A percentile compares a stretch with the other conserved stretches of the same genome.
phyloP scores from a whole-genome alignment of 306 rosid genomes.

The Fragaria iinumae region DNA sequence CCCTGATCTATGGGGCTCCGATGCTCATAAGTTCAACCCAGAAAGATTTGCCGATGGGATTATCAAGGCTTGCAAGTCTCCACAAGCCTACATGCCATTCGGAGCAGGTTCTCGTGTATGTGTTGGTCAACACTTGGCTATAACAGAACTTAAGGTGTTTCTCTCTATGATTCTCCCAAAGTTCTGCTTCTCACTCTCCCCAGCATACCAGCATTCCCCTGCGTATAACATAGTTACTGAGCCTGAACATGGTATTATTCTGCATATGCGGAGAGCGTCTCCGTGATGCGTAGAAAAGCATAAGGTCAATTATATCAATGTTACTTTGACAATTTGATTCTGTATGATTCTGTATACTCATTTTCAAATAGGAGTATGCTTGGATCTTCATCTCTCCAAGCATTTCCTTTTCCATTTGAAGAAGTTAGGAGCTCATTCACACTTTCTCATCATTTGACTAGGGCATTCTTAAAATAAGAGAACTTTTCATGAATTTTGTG shows the following conservation, averaged over 20 bases:
- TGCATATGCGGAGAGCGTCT: conserved; percentile 1
- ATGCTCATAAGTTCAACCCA: conserved; percentile 58
- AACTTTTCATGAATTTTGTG: no score
- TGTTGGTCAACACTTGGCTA: conserved; percentile 55
- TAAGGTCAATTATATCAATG: neutral
- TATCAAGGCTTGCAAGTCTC: conserved; percentile 45
- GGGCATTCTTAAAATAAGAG: no score
- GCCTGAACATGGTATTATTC: conserved; percentile 34
- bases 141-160: conserved; percentile 53
- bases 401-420: no score
- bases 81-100: conserved; percentile 57
- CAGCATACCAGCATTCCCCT: conserved; percentile 34
- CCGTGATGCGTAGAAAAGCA: neutral
- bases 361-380: no score
- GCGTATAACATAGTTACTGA: conserved; percentile 19
- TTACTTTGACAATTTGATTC: neutral
- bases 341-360: neutral
- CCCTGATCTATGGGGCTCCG: conserved; percentile 52
- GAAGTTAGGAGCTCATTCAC: no score
- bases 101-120: conserved; percentile 58
- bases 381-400: no score
- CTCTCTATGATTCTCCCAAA: conserved; percentile 29
- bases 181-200: conserved; percentile 35
- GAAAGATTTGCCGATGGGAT: conserved; percentile 58
- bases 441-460: no score